Evolutionary conservation across 2,329 filamentous ascomycete species (phyloP).

Genomic region (Aureobasidium sp.): DNA sequence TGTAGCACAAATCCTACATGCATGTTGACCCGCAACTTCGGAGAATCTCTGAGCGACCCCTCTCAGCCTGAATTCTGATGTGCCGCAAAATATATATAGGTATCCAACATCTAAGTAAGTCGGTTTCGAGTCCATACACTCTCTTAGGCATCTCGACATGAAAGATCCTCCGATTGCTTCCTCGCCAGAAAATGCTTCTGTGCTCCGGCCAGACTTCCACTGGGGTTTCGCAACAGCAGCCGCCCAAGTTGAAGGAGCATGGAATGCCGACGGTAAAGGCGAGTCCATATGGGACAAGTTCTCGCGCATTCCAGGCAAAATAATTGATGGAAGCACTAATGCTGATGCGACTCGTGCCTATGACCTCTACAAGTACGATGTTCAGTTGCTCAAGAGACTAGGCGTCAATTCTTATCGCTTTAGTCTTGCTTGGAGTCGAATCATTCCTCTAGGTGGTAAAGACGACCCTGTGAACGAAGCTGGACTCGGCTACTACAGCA

Average conservation of each 20-base stretch:
- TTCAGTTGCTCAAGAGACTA: constrained; percentile 20
- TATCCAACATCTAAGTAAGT: background rate
- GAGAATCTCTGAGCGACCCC: background rate
- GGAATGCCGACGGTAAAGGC: constrained; percentile 38
- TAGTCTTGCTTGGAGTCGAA: constrained; percentile 74
- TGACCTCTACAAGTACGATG: constrained; percentile 42
- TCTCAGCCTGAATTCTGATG: background rate
- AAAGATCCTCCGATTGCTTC: constrained; percentile 7
- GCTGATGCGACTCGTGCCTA: constrained; percentile 46
- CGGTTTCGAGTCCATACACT: no score
- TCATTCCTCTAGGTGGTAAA: constrained; percentile 71
- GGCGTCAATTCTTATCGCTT: constrained; percentile 59
- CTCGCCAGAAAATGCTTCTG: background rate
- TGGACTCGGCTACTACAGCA: constrained; percentile 70
- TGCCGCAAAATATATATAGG: background rate
- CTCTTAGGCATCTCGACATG: background rate
- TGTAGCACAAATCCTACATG: background rate
- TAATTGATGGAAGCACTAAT: constrained; percentile 28
- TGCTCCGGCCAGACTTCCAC: constrained; percentile 32
- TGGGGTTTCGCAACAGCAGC: constrained; percentile 39
- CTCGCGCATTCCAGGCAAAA: constrained; percentile 23
- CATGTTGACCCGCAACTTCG: background rate
- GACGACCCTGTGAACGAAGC: constrained; percentile 73
- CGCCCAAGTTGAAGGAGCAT: constrained; percentile 40
- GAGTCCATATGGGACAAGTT: constrained; percentile 29